Evolutionary conservation across 257 asterid species (phyloP).

Genomic region (Ocimum tenuiflorum): DNA sequence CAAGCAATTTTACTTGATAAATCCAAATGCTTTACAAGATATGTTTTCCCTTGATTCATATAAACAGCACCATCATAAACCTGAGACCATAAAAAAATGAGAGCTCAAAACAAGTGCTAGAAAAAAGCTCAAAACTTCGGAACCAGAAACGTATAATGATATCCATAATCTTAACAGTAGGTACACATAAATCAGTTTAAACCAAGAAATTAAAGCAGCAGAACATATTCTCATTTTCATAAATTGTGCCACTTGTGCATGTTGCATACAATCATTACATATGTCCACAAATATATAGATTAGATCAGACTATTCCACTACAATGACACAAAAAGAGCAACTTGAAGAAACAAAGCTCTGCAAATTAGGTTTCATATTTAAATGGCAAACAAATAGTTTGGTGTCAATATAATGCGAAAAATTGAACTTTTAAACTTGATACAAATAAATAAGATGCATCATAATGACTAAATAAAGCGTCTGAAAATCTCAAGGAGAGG

Average conservation of each 20-base stretch:
- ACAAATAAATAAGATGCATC: background rate
- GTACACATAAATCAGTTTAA: background rate
- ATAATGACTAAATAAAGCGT: background rate
- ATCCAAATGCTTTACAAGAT: slow-evolving; percentile 77
- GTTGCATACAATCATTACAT: background rate
- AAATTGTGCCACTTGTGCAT: background rate
- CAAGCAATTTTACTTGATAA: slow-evolving; percentile 73
- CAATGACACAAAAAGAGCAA: background rate
- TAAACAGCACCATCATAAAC: slow-evolving; percentile 95
- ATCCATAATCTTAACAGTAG: background rate
- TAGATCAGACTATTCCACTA: slow-evolving; percentile 2
- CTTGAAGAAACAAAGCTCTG: background rate
- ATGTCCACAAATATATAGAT: background rate
- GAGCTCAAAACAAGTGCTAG: slow-evolving; percentile 6
- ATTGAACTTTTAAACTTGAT: background rate
- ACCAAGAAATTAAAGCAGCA: slow-evolving; percentile 7
- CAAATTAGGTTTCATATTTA: slow-evolving; percentile 8
- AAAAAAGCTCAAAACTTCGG: slow-evolving; percentile 7
- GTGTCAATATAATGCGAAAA: background rate
- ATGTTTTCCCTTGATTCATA: slow-evolving; percentile 88
- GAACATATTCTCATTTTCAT: background rate
- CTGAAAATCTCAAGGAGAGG: too few relatives aligned
- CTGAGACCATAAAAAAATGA: slow-evolving; percentile 36
- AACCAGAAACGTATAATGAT: background rate
- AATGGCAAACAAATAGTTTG: background rate